Evolutionary conservation across 495 filamentous ascomycete species (phyloP), one percentile per base, ranked within the genome.

Genomic region (Trichocladium antarcticum): DNA sequence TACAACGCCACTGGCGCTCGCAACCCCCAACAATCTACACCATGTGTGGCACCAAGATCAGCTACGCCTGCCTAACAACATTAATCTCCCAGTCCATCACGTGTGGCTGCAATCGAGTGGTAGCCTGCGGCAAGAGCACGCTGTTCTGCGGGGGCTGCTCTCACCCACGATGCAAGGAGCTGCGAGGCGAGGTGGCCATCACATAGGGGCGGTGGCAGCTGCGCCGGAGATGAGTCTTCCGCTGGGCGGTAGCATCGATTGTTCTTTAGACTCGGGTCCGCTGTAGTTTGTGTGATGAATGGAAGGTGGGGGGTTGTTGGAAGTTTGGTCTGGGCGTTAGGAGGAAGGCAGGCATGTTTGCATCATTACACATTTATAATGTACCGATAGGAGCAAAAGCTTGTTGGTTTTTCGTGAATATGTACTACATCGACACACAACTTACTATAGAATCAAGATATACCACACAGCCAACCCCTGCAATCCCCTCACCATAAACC

Each of bases 1-100:
- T 2, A 5, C 42, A 20, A 17, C 37, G 9, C 16, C 21, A 7
- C 8, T 9, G 16, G 9, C 3, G 17, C 27, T 10, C 29, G 24
- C 4, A 12, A 42, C 14, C 19, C 38, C 19, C 38, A 48, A 28
- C 2, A 5, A 32, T 10, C 31, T 14, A 14, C 31, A 10, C 4
- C 2, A 63, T 63, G 60, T 63, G 60, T 53, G 60, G 58, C 56
- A 63, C 60, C 15, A 39, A 47, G 37, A 63, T 63, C 56, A 57
- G 51, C 50, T 63, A 63, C 54, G 60, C 60, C 42, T 63, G 60
- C 53, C 43, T 35, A 7, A 63, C 58, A 5, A 63, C 58, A 9
- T 49, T 63, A 32, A 55, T 63, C 31, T 63, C 60, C 29, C 48
- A 55, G 53, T 63, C 60, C 1, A 61, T 46, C 12, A 63, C 56